A percentile compares a stretch with the other conserved stretches of the same genome.
phyloP scores from a whole-genome alignment of 1,139 yeast species.

The Pneumocystis sp. region DNA sequence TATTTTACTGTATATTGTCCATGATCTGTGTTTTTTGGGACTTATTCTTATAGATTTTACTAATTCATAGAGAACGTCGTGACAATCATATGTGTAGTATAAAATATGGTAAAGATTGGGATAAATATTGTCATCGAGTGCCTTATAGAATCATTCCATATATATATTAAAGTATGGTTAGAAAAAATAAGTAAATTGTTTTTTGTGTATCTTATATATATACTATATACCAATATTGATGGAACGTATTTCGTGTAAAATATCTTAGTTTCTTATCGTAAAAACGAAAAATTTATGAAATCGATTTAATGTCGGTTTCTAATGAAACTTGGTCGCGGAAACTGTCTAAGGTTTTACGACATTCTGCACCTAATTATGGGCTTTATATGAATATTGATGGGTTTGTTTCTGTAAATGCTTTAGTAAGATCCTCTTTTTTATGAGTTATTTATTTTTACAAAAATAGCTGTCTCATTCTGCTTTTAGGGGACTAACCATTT shows the following conservation, averaged over 20 bases:
- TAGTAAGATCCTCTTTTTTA: conserved; percentile 20
- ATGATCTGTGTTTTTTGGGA: not conserved
- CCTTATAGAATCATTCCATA: conserved; percentile 87
- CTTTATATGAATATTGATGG: conserved; percentile 54
- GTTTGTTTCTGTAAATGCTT: conserved; percentile 37
- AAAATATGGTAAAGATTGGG: conserved; percentile 81
- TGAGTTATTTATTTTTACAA: conserved; percentile 1
- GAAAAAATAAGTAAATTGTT: not conserved
- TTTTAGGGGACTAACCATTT: conserved; percentile 41
- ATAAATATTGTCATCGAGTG: conserved; percentile 58
- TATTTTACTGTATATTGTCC: conserved; percentile 46
- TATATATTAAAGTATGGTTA: conserved; percentile 37
- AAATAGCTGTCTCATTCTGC: conserved; percentile 7
- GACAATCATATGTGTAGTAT: conserved; percentile 82
- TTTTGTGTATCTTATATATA: not conserved
- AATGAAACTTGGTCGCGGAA: conserved; percentile 21
- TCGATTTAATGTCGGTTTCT: not conserved
- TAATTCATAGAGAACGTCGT: conserved; percentile 76
- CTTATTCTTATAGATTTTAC: conserved; percentile 24
- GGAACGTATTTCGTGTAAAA: no score
- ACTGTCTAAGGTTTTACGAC: conserved; percentile 63
- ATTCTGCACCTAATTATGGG: conserved; percentile 63
- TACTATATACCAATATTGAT: no score
- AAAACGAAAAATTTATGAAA: not conserved
- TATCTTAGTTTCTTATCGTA: not conserved